phyloP scores from a whole-genome alignment of 2,329 filamentous ascomycete genomes.

The Colletotrichum noveboracense region DNA sequence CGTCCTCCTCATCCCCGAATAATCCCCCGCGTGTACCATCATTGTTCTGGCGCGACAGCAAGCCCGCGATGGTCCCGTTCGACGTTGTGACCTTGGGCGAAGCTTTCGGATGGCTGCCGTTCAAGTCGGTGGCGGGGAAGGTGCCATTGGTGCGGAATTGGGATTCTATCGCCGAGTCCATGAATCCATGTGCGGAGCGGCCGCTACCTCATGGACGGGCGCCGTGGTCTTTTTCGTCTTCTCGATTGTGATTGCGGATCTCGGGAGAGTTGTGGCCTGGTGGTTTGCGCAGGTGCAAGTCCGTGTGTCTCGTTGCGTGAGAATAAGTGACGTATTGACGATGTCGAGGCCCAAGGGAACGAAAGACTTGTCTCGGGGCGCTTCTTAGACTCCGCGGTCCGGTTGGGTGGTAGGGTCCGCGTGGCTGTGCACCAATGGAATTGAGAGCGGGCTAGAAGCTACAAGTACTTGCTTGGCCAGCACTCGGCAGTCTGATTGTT shows the following conservation, averaged over 20 bases:
- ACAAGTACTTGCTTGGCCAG: background rate
- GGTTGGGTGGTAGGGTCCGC: background rate
- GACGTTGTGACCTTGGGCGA: background rate
- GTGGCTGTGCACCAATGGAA: conserved; percentile 14
- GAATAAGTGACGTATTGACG: conserved; percentile 14
- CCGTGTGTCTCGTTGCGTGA: background rate
- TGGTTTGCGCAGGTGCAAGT: background rate
- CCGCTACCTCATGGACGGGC: conserved; percentile 17
- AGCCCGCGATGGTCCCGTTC: background rate
- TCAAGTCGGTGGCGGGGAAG: conserved; percentile 1
- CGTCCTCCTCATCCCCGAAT: conserved; percentile 15
- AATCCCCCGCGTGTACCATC: conserved; percentile 1
- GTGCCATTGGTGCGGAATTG: conserved; percentile 16
- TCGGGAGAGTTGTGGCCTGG: background rate
- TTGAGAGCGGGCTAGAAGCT: background rate
- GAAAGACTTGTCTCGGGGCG: conserved; percentile 11
- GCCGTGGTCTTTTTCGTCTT: background rate
- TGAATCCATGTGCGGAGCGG: conserved; percentile 20
- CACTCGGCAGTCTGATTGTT: background rate
- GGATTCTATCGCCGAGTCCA: conserved; percentile 22
- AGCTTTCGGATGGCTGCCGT: background rate
- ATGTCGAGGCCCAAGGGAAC: background rate
- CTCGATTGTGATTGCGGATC: background rate
- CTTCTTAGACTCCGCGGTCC: conserved; percentile 1
- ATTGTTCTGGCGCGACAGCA: conserved; percentile 14